Evolutionary conservation across 768 basidiomycete species (phyloP), one percentile per base, ranked within the genome.

Genomic region (Roridomyces roridus): DNA sequence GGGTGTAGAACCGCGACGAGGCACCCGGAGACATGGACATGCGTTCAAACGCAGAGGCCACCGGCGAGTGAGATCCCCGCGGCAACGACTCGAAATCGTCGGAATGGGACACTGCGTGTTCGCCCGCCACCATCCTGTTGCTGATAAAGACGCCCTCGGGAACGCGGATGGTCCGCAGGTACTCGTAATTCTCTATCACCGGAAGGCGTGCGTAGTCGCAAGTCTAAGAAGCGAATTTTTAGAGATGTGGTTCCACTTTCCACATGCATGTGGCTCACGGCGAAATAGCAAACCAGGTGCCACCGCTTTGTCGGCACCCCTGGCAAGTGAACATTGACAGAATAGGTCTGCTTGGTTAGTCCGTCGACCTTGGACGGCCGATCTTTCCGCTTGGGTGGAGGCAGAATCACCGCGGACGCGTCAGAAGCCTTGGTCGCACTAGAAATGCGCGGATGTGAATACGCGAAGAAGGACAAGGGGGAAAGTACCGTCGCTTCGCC

Each of bases 301-400:
- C 90, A 92, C n/a, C n/a, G n/a, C n/a, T 80, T 91, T 91, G 39
- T 84, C 81, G 25, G 81, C 80, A 48, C 80, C 80, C 83, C 85
- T 35, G 85, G 86, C 55, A 86, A 75, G 67, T 86, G 79, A 41
- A 91, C 88, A 35, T 85, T 83, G 25, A 89, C 90, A 8, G 89
- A 91, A 67, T 91, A 92, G 0, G 91, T 92, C 68, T 92, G 91
- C 74, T 92, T 92, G 39, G 90, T 92, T 47, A 92, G 78, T n/a
- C 91, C 91, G 59, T 89, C 85, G 15, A 85, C 85, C 62, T 91
- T 91, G 34, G 88, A 85, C 11, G 90, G 90, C 8, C 90, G 77
- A 67, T 91, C 89, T 70, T 89, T 90, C 59, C 91, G 80, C 67
- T 88, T 81, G 50, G 84, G 83, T 25, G 85, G 83, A 15, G 86